Conservation (phyloP, 768 basidiomycete genomes). For the Antrodiella citrinella region DNA sequence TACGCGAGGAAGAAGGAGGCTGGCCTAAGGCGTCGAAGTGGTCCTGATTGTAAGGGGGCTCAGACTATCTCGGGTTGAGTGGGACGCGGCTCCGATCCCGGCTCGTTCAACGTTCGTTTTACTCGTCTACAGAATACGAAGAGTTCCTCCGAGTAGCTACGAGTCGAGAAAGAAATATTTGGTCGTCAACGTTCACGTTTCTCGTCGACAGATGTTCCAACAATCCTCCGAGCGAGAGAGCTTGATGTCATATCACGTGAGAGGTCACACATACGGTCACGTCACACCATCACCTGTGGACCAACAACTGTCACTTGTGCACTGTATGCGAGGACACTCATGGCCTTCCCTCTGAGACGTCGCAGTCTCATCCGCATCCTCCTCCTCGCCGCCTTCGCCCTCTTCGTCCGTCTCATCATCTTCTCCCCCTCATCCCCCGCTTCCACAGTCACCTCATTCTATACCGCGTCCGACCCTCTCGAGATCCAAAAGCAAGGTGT, state of each 20-base stretch:
- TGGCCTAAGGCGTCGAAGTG: neutral
- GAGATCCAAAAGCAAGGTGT: slow-evolving; percentile 54
- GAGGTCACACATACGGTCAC: too few relatives aligned
- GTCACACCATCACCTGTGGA: too few relatives aligned
- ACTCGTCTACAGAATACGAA: too few relatives aligned
- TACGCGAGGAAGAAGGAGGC: neutral
- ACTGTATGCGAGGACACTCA: too few relatives aligned
- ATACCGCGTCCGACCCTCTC: slow-evolving; percentile 18
- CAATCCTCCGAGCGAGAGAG: too few relatives aligned
- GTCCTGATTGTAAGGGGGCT: neutral
- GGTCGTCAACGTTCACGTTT: too few relatives aligned
- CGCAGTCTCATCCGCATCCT: slow-evolving; percentile 39
- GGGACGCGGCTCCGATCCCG: neutral
- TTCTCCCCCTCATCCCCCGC: slow-evolving; percentile 23
- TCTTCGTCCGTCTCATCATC: slow-evolving; percentile 32
- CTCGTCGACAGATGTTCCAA: too few relatives aligned
- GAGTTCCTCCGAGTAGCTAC: too few relatives aligned
- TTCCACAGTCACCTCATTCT: slow-evolving; percentile 13
- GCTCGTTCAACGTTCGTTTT: neutral
- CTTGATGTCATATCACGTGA: too few relatives aligned
- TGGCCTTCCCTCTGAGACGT: slow-evolving; percentile 39
- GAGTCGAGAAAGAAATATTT: too few relatives aligned
- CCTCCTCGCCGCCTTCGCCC: slow-evolving; percentile 25
- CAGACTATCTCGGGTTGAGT: neutral
- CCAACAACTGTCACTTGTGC: too few relatives aligned